Evolutionary conservation across 2,329 filamentous ascomycete species (phyloP), one percentile per base, ranked within the genome.

Genomic region (Lizonia empirigonia): DNA sequence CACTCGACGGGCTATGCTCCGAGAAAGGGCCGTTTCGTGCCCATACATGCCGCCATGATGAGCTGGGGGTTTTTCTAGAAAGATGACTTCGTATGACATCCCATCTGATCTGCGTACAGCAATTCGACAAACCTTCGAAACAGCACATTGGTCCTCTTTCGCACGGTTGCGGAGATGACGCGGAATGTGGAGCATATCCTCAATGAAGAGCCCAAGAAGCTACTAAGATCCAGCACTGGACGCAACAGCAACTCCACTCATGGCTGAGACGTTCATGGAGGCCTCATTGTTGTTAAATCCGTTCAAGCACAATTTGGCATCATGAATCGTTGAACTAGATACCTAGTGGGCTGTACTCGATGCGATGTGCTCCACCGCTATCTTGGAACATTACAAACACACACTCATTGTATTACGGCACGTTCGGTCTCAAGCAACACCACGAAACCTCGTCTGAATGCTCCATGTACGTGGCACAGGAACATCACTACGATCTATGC

Each of bases 381-480:
- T 52, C 49, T 41, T 19, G 26, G 22, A 38, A 52, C 23, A 34
- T 35, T n/a, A 24, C 32, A 27, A 41, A 33, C 32, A 33, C 7
- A 38, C 27, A 42, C 49, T 51, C 42, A 52, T 52, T n/a, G 37
- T 29, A 47, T 52, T 52, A 52, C 49, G 49, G 41, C 36, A 52
- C 32, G 13, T n/a, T 42, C n/a, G 16, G 18, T 22, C 27, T 40
- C 32, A 18, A 37, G 18, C 32, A 27, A 7, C 42, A 42, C 20
- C 13, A 16, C 27, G 9, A 1, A n/a, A 8, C 12, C 16, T 36
- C 32, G 7, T 15, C 12, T 18, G 7, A 4, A 34, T 12, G 32
- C 19, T 33, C 12, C 16, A 10, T 10, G 30, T 33, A 16, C 12
- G 24, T 26, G 3, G 24, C 26, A 5, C 6, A 10, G 12, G 26